phyloP scores from a whole-genome alignment of 2,329 filamentous ascomycete species.

The Botrytis tulipae region DNA sequence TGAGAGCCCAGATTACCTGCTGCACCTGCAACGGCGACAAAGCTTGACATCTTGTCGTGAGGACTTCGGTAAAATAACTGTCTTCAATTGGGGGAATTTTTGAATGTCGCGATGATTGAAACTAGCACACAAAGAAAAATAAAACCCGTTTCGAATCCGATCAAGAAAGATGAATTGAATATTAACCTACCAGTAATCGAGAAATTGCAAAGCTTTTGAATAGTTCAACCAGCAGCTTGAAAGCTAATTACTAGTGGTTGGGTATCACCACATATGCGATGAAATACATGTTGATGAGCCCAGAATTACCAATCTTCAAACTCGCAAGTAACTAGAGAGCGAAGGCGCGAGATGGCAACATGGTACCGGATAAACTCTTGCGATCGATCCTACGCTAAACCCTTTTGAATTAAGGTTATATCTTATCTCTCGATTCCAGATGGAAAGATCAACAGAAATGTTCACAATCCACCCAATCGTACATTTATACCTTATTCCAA shows the following conservation, averaged over 20 bases:
- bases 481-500: not conserved
- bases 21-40: conserved; percentile 22
- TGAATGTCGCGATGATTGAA: not conserved
- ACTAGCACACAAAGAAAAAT: not conserved
- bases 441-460: not conserved
- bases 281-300: not conserved
- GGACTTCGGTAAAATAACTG: not conserved
- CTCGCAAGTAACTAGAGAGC: not conserved
- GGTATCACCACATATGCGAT: not conserved
- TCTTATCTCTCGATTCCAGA: not conserved
- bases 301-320: not conserved
- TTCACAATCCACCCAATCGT: not conserved
- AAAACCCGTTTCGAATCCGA: not conserved
- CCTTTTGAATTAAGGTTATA: not conserved
- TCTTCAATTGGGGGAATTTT: not conserved
- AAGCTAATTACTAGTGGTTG: not conserved
- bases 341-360: not conserved
- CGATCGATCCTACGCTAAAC: not conserved
- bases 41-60: conserved; percentile 17
- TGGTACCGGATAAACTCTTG: not conserved
- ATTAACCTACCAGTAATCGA: not conserved
- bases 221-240: not conserved
- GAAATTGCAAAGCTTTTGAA: not conserved
- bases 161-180: not conserved
- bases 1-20: conserved; percentile 21